Conservation (phyloP, 2,329 filamentous ascomycete species). For the Pezicula rhizophila region DNA sequence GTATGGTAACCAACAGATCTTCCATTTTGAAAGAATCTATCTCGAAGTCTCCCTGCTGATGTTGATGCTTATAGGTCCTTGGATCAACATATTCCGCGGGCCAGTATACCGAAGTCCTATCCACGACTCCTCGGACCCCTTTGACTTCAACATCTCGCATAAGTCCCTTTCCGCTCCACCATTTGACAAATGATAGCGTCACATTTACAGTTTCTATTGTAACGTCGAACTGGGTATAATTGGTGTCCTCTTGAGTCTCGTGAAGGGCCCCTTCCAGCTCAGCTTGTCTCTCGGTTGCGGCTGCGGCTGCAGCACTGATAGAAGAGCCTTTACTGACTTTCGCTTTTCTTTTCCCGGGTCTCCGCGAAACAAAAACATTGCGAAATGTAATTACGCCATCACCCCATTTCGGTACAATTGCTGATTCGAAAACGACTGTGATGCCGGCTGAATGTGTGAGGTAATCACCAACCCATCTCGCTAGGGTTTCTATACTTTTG, state of each 20-base stretch:
- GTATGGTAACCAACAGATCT: constrained; percentile 83
- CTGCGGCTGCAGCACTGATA: constrained; percentile 74
- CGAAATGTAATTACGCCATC: constrained; percentile 94
- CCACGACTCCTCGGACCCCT: constrained; percentile 85
- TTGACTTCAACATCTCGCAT: constrained; percentile 90
- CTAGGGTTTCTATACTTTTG: constrained; percentile 66
- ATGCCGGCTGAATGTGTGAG: constrained; percentile 88
- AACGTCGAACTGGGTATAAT: constrained; percentile 96
- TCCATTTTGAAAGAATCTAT: constrained; percentile 96
- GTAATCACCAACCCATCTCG: constrained; percentile 91
- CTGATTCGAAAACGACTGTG: constrained; percentile 93
- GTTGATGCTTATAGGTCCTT: constrained; percentile 78
- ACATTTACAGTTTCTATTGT: constrained; percentile 95
- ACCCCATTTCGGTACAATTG: constrained; percentile 93
- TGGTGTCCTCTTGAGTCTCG: constrained; percentile 72
- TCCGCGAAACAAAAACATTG: constrained; percentile 90
- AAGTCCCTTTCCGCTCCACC: constrained; percentile 95
- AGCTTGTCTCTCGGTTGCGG: constrained; percentile 62
- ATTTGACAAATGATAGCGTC: constrained; percentile 94
- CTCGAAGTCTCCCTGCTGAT: constrained; percentile 90
- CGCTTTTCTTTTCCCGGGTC: constrained; percentile 74
- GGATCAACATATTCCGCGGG: constrained; percentile 67
- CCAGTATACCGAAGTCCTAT: constrained; percentile 79
- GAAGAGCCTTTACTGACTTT: constrained; percentile 92
- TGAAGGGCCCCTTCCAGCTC: constrained; percentile 35